Conservation (phyloP, 2,329 filamentous ascomycete genomes). For the Diplodia scrobiculata region DNA sequence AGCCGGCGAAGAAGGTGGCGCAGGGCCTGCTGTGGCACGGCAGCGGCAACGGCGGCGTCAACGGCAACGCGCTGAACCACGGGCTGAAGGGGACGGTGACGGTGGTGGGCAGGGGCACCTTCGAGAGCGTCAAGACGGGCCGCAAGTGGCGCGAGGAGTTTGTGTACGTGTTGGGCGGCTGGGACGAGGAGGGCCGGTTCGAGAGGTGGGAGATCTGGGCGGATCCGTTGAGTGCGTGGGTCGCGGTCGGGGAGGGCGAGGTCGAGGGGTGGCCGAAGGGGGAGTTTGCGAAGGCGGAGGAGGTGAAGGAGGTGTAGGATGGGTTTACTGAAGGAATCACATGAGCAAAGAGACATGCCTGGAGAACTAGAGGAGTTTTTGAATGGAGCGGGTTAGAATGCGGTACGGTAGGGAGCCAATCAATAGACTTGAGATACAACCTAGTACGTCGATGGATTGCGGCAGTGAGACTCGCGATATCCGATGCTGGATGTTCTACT, state of each 20-base stretch:
- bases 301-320: neutral
- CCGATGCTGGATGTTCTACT: neutral
- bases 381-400: neutral
- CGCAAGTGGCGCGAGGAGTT: conserved; percentile 21
- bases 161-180: conserved; percentile 24
- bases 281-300: neutral
- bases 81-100: conserved; percentile 1
- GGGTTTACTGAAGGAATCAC: neutral
- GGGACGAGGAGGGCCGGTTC: conserved; percentile 8
- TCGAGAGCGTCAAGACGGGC: conserved; percentile 15
- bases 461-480: neutral
- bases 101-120: conserved; percentile 9
- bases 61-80: neutral
- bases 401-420: neutral
- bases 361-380: neutral
- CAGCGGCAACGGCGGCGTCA: neutral
- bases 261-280: conserved; percentile 22
- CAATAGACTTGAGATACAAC: neutral
- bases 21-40: neutral
- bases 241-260: conserved; percentile 14
- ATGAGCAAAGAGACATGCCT: neutral
- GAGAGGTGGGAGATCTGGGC: conserved; percentile 26
- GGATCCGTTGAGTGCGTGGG: conserved; percentile 27
- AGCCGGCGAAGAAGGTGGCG: neutral
- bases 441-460: neutral